Evolutionary conservation across 2,329 filamentous ascomycete species (phyloP), one percentile per base, ranked within the genome.

Genomic region (Fusarium sp.): DNA sequence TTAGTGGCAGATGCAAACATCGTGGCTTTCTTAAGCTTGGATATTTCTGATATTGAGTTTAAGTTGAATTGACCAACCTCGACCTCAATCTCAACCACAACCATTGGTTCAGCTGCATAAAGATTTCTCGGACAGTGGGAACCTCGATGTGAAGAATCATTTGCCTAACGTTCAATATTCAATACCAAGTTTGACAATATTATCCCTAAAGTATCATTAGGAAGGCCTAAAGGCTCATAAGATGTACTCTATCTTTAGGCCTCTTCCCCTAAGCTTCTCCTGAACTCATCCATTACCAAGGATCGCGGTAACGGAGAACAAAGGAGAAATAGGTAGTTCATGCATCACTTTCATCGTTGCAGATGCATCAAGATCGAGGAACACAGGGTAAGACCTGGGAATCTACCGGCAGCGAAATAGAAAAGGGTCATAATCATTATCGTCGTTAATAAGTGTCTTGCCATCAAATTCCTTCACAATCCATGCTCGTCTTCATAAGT

Each of bases 361-460:
- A 16, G n/a, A 24, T 57, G 6, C 12, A 43, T 26, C 42, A 54
- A 28, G 37, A 44, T 37, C 42, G 48, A 37, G 35, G 28, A 37
- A 54, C 43, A 38, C 35, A 29, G 23, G 16, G 55, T 20, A 20
- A 20, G 38, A 39, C 39, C 29, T 41, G 11, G 35, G 43, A 24
- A 29, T 54, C 29, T 57, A 59, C 43, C 39, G 23, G 38, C 52
- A 59, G 46, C 41, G 35, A 42, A 43, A 64, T 26, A 53, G 57
- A 70, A 55, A 63, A 62, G 55, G 48, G 46, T 73, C 69, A 50
- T 74, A 58, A 74, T 74, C 72, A 71, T 74, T 74, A 70, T 73
- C 29, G 59, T 74, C 72, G 69, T 74, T 57, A 72, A 60, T 53
- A 31, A 68, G 59, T 66, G 48, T 65, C 71, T 72, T 68, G 55